Conservation (phyloP, 805 yeast species). For the Sporopachydermia lactativora region DNA sequence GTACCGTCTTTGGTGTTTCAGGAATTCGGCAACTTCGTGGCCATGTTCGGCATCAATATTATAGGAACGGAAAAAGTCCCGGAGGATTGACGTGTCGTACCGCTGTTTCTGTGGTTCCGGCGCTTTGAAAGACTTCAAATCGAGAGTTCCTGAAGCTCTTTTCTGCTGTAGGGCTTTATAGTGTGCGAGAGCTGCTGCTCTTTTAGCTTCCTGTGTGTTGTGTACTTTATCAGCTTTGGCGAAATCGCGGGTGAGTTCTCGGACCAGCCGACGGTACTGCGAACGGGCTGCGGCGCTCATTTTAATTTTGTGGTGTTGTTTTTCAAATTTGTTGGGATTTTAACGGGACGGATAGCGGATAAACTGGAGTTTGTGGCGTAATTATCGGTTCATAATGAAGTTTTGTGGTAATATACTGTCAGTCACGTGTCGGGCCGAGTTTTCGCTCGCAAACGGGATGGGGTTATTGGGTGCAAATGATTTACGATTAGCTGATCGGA, state of each 20-base stretch:
- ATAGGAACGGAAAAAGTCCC: background rate
- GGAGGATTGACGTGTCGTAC: background rate
- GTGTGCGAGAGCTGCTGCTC: background rate
- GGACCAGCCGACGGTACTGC: background rate
- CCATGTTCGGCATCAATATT: conserved; percentile 25
- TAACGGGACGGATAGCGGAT: too few species aligned
- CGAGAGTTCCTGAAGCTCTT: background rate
- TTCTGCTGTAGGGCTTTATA: background rate
- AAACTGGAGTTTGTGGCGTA: too few species aligned
- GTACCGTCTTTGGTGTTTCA: conserved; percentile 63
- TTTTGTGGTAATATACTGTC: too few species aligned
- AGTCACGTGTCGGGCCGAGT: too few species aligned
- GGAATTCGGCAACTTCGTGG: conserved; percentile 44
- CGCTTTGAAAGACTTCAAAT: background rate
- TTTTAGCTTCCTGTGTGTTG: background rate
- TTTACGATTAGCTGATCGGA: too few species aligned
- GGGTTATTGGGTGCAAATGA: too few species aligned
- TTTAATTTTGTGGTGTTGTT: too few species aligned
- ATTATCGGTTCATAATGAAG: too few species aligned
- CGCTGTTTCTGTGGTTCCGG: background rate
- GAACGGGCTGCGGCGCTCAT: background rate
- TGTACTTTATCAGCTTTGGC: background rate
- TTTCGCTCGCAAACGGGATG: too few species aligned
- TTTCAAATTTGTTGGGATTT: too few species aligned
- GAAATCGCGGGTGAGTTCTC: background rate